phyloP scores from a whole-genome alignment of 257 asterid species.

The Buddleja alternifolia region DNA sequence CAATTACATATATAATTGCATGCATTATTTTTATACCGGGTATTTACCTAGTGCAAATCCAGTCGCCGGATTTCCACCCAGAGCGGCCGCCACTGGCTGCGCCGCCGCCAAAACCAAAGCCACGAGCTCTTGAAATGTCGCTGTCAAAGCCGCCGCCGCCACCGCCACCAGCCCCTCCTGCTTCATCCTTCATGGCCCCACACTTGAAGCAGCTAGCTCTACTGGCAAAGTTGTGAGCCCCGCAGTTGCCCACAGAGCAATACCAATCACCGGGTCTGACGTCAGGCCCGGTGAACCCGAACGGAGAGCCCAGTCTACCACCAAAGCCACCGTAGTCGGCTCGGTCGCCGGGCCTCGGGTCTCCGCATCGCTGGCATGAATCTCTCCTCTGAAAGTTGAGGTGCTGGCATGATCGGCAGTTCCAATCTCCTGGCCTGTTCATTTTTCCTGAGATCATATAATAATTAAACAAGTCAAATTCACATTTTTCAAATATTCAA shows the following conservation, averaged over 20 bases:
- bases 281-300: constrained; percentile 80
- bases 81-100: constrained; percentile 63
- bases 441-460: constrained; percentile 37
- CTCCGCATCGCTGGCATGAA: constrained; percentile 93
- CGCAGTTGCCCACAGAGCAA: constrained; percentile 79
- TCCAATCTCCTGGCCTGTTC: constrained; percentile 99
- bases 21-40: background rate
- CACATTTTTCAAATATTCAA: no score
- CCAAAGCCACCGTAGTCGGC: constrained; percentile 50
- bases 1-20: background rate
- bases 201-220: constrained; percentile 98
- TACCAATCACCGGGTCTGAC: constrained; percentile 99
- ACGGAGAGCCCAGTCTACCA: constrained; percentile 50
- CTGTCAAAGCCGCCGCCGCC: constrained; percentile 45
- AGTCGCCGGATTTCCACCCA: constrained; percentile 97
- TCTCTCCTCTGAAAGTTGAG: constrained; percentile 93
- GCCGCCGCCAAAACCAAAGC: constrained; percentile 45
- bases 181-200: constrained; percentile 84
- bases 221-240: constrained; percentile 98
- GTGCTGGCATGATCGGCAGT: constrained; percentile 96
- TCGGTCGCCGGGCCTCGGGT: constrained; percentile 68
- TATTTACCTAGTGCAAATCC: constrained; percentile 85
- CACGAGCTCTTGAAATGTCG: constrained; percentile 50
- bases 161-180: constrained; percentile 18
- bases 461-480: background rate